These are phyloP conservation scores for Anethum foeniculum DNA, from an alignment of 140 eudicot species.

Conservation along the genomic window DNA sequence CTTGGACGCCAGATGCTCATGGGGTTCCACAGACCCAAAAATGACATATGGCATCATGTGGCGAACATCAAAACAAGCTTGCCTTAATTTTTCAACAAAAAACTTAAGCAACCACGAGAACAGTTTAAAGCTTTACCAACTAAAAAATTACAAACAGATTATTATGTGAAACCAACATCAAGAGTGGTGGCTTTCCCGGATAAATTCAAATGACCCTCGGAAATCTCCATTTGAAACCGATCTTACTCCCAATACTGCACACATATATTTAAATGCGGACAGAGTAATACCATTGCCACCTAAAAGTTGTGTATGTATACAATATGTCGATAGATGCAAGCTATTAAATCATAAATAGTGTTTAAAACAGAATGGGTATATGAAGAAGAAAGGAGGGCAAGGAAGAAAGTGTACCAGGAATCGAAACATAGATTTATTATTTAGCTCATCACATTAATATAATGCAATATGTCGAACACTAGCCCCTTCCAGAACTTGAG, in stretches of 20 bases:
- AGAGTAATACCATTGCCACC: neutral
- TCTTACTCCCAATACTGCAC: neutral
- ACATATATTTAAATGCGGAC: neutral
- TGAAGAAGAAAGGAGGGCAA: neutral
- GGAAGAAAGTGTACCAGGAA: neutral
- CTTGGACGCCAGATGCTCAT: neutral
- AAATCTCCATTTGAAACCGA: neutral
- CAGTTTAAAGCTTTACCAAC: neutral
- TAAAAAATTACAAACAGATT: neutral
- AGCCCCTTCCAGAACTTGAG: neutral
- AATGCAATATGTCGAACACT: neutral
- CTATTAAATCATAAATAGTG: neutral
- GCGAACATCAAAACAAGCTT: neutral
- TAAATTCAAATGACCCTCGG: slow-evolving; percentile 1
- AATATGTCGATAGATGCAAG: neutral
- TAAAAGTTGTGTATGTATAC: neutral
- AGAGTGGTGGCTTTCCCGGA: neutral
- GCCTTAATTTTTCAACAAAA: neutral
- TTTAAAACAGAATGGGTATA: neutral
- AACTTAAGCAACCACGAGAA: neutral
- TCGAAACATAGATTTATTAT: neutral
- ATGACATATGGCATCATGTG: neutral
- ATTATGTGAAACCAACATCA: neutral
- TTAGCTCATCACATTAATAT: neutral
- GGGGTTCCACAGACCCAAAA: neutral